Conservation (phyloP, 805 yeast genomes). For the Scheffersomyces lignosus region DNA sequence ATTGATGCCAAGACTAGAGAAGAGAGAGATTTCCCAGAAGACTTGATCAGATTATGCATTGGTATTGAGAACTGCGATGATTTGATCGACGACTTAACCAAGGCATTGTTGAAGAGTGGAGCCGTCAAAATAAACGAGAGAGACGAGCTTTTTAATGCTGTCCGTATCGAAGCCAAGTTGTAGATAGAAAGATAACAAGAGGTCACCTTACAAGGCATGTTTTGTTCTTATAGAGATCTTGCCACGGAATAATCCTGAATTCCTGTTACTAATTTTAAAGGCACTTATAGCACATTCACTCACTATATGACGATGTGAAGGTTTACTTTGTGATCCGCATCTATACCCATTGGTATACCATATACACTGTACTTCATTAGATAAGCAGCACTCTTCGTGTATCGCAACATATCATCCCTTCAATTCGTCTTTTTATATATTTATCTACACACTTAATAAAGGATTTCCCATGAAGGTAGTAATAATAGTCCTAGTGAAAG, state of each 20-base stretch:
- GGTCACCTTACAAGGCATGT: too few species aligned
- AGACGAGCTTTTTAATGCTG: conserved; percentile 42
- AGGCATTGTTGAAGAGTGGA: conserved; percentile 69
- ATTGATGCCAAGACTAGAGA: conserved; percentile 84
- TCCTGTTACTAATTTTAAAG: not conserved
- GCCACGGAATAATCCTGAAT: conserved; percentile 1
- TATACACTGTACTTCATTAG: too few species aligned
- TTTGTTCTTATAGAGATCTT: not conserved
- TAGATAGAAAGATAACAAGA: conserved; percentile 6
- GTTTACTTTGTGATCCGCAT: not conserved
- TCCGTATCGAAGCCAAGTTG: conserved; percentile 29
- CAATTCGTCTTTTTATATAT: too few species aligned
- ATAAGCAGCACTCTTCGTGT: too few species aligned
- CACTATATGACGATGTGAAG: too few species aligned
- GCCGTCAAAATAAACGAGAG: conserved; percentile 44
- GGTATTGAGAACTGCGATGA: conserved; percentile 88
- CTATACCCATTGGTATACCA: conserved; percentile 3
- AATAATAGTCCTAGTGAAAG: too few species aligned
- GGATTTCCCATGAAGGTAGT: too few species aligned
- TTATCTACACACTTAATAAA: too few species aligned
- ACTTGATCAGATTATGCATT: conserved; percentile 82
- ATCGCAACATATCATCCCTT: too few species aligned
- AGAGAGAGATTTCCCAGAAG: conserved; percentile 91
- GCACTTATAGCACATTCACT: too few species aligned
- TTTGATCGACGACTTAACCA: conserved; percentile 74